Base-by-base conservation (phyloP, 768 basidiomycete species). In the Mrakia blollopis region DNA sequence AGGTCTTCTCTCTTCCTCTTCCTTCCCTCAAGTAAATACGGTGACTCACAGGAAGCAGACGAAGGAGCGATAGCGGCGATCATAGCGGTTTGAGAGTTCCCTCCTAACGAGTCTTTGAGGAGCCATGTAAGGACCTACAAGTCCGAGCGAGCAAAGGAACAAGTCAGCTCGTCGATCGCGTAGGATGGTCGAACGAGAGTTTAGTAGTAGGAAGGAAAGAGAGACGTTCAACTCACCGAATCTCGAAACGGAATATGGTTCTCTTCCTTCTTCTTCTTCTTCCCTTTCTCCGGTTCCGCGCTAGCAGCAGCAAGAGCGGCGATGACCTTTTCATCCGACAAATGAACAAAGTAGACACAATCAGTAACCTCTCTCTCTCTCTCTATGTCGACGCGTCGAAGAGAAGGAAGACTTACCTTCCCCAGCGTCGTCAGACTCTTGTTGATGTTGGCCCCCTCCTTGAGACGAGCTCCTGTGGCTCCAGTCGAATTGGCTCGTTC, bases 381-480 rank as follows among this genome's bases (percentile, higher is more conserved):
- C n/a, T 37, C 63, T 5, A 47, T 28, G 2, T 18, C n/a, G 41
- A 28, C 18, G 11, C 28, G 69, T 21, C 47, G 13, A 18, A 9
- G 47, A 50, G 7, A 21, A 35, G 23, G 16, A 32, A n/a, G 28
- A 30, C 71, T 37, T 32, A 57, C 71, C 25, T 68, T 68, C 21
- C 65, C 65, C 14, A 68, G 39, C 35, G 65, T 68, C 23, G 97
- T 99, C 50, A 99, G 88, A 3, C 94, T 96, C 85, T 97, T 98
- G 85, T 98, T 99, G 86, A 98, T 98, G 84, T 98, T 94, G 54
- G 94, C 94, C 75, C 96, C 96, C 86, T 98, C 96, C 85, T 98
- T 98, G 77, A 99, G 86, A 68, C 95, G 89, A 81, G 93, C 91
- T 2, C 96, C 96, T 0, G 97, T 98, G 44, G 97, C 97, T 54